phyloP scores from a whole-genome alignment of 2,329 filamentous ascomycete genomes.

The Colletotrichum siamense region DNA sequence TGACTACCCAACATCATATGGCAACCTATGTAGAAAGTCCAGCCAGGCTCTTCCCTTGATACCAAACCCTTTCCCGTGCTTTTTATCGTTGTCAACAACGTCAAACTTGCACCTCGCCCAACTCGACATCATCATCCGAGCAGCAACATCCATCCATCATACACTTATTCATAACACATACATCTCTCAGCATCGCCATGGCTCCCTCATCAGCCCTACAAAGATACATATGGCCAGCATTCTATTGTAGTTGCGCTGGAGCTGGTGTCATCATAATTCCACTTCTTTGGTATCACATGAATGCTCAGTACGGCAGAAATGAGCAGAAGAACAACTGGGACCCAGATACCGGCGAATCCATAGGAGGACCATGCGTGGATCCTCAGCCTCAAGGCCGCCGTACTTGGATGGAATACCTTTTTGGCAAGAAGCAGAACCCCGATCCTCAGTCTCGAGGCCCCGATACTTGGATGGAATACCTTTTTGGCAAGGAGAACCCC shows the following conservation, averaged over 20 bases:
- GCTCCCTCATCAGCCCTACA: background rate
- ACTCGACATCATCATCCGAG: background rate
- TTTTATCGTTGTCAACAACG: background rate
- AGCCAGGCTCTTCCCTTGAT: background rate
- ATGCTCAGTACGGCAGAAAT: background rate
- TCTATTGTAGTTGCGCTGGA: background rate
- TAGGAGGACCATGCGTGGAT: background rate
- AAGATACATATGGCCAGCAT: background rate
- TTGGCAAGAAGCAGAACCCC: too few relatives aligned
- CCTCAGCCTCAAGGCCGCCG: background rate
- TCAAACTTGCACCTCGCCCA: background rate
- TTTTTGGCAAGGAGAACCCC: background rate
- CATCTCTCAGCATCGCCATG: background rate
- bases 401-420: background rate
- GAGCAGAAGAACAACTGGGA: background rate
- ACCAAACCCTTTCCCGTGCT: background rate
- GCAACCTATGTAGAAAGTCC: background rate
- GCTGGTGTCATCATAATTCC: background rate
- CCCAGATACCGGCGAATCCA: background rate
- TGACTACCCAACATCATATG: background rate
- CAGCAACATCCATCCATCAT: background rate
- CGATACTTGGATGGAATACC: background rate
- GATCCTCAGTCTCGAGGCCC: background rate
- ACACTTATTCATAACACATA: background rate
- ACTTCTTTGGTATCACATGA: background rate